Base-by-base conservation (phyloP, 2,329 filamentous ascomycete genomes). In the Penicillium sp. region DNA sequence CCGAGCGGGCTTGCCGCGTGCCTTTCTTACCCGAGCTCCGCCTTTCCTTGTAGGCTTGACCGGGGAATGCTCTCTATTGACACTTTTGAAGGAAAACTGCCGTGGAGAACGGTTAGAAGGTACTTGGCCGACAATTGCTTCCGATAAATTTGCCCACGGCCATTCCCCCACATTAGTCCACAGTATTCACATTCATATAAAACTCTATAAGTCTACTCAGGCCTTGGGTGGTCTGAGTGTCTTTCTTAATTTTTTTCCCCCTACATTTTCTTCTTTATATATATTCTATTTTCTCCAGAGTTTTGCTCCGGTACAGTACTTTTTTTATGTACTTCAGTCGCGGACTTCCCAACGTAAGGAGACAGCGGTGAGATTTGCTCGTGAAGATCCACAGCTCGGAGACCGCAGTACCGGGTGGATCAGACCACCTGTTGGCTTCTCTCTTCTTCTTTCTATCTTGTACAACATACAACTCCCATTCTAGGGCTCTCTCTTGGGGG, bases 391-490 rank as follows among this genome's bases (percentile, higher is more conserved):
- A 55, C 53, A 43, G 23, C 31, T 23, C 46, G 38, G 52, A 31
- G 21, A 16, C 27, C 45, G 33, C 16, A 54, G 36, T 27, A 43
- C 31, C 23, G 8, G 39, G 53, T 54, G 38, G 51, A 58, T 55
- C 53, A 55, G 53, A 45, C 36, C 54, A 44, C 43, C 41, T 49
- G 52, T 48, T 61, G 19, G 29, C 45, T 36, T 60, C 51, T 49
- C 33, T 57, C 31, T 57, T 58, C 38, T 49, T 51, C 46, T 50
- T 16, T 40, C 40, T 47, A 15, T 43, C 25, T 33, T 48, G 23
- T 31, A 45, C 43, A 45, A 45, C 25, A 19, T 19, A 34, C 29
- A 47, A 33, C 31, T 21, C 23, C 31, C 55, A 31, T 41, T 60
- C 11, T 43, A 31, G 25, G 33, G 45, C 38, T 50, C 39, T 25